Conservation (phyloP, 2,329 filamentous ascomycete genomes). For the Trichoderma sp. region DNA sequence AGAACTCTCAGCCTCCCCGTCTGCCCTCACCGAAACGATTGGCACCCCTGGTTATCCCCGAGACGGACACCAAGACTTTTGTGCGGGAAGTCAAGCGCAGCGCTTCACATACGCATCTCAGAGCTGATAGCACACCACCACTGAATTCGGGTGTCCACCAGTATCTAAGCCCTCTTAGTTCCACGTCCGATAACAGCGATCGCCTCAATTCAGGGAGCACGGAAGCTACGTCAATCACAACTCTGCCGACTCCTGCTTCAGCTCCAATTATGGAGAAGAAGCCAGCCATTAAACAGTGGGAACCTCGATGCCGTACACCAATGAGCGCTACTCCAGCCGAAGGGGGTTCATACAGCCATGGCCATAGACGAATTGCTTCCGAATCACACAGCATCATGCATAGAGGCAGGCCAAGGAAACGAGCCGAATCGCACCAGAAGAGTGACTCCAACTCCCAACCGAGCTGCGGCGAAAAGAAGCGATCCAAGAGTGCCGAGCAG, state of each 20-base stretch:
- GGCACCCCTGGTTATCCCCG: constrained; percentile 59
- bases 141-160: constrained; percentile 48
- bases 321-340: constrained; percentile 10
- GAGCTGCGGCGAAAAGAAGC: constrained; percentile 46
- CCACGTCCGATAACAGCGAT: constrained; percentile 41
- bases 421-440: constrained; percentile 46
- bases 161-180: constrained; percentile 42
- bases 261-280: constrained; percentile 48
- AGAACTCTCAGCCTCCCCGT: constrained; percentile 13
- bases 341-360: constrained; percentile 27
- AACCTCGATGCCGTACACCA: constrained; percentile 32
- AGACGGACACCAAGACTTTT: not conserved
- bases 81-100: not conserved
- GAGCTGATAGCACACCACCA: constrained; percentile 47
- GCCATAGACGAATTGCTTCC: constrained; percentile 57
- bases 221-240: constrained; percentile 41
- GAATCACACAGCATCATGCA: constrained; percentile 63
- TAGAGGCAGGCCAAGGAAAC: constrained; percentile 61
- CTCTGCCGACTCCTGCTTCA: constrained; percentile 53
- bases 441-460: constrained; percentile 39
- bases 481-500: constrained; percentile 54
- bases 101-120: constrained; percentile 42
- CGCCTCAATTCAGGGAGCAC: constrained; percentile 49
- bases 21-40: constrained; percentile 55
- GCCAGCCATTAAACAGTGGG: constrained; percentile 49